phyloP scores from a whole-genome alignment of 192 early-diverging fungal species.

The Dissophora ornata region DNA sequence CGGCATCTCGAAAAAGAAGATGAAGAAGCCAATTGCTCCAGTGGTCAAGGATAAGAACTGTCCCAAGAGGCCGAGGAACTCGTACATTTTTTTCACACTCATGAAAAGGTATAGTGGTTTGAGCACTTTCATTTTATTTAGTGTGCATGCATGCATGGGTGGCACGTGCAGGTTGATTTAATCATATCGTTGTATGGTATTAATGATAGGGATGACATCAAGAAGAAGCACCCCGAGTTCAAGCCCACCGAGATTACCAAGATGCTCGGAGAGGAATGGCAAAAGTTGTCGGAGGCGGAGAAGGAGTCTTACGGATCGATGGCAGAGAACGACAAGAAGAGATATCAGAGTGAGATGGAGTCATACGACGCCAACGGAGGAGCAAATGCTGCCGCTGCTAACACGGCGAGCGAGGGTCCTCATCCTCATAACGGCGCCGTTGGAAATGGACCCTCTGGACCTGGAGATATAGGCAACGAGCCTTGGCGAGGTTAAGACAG shows the following conservation, averaged over 20 bases:
- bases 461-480: conserved; percentile 17
- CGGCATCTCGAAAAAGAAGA: conserved; percentile 41
- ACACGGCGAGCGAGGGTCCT: conserved; percentile 4
- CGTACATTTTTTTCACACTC: conserved; percentile 52
- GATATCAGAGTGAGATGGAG: conserved; percentile 53
- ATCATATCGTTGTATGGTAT: no score
- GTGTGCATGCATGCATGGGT: neutral
- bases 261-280: conserved; percentile 57
- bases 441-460: conserved; percentile 12
- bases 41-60: conserved; percentile 56
- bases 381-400: conserved; percentile 15
- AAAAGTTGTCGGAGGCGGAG: conserved; percentile 52
- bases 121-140: neutral
- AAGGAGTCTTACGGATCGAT: conserved; percentile 53
- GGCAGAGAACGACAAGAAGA: conserved; percentile 56
- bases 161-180: neutral
- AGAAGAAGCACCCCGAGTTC: conserved; percentile 56
- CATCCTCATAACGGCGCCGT: conserved; percentile 9
- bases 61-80: conserved; percentile 55
- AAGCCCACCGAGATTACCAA: conserved; percentile 54
- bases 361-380: conserved; percentile 43
- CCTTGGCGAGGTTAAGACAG: conserved; percentile 27
- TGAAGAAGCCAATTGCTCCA: conserved; percentile 19
- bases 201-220: conserved; percentile 55
- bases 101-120: conserved; percentile 50